Evolutionary conservation across 495 filamentous ascomycete species (phyloP).

Genomic region (Podospora pseudocomata): DNA sequence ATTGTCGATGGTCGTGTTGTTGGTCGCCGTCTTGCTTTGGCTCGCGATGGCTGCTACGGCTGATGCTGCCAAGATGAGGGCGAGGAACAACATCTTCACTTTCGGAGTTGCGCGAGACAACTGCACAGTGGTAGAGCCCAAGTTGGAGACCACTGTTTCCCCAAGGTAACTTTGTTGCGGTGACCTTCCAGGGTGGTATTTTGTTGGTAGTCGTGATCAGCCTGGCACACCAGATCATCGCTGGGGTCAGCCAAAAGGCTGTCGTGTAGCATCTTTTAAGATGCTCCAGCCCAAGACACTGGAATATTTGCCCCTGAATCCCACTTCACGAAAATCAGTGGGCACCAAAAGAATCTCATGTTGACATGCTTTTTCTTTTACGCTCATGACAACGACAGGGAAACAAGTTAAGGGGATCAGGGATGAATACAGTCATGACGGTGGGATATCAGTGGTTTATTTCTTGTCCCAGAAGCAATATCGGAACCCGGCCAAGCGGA

Average conservation of each 20-base stretch:
- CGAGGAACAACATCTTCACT: background rate
- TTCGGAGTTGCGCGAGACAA: background rate
- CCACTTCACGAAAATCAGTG: background rate
- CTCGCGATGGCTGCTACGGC: background rate
- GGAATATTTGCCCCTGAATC: background rate
- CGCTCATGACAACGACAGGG: background rate
- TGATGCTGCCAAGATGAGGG: background rate
- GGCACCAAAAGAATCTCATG: background rate
- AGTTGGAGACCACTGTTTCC: background rate
- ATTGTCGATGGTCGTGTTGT: conserved; percentile 19
- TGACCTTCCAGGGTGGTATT: too few relatives aligned
- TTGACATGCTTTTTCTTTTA: background rate
- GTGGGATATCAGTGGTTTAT: background rate
- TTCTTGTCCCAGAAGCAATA: background rate
- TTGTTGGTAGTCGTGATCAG: background rate
- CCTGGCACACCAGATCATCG: background rate
- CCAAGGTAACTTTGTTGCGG: background rate
- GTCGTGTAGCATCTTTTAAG: background rate
- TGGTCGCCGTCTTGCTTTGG: background rate
- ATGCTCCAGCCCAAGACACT: background rate
- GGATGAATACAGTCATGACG: background rate
- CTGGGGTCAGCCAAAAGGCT: background rate
- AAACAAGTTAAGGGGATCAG: background rate
- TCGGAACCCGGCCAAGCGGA: background rate
- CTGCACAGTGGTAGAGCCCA: background rate